Evolutionary conservation across 164 flowering plant species (phyloP).

Genomic region (Annona squamosa): DNA sequence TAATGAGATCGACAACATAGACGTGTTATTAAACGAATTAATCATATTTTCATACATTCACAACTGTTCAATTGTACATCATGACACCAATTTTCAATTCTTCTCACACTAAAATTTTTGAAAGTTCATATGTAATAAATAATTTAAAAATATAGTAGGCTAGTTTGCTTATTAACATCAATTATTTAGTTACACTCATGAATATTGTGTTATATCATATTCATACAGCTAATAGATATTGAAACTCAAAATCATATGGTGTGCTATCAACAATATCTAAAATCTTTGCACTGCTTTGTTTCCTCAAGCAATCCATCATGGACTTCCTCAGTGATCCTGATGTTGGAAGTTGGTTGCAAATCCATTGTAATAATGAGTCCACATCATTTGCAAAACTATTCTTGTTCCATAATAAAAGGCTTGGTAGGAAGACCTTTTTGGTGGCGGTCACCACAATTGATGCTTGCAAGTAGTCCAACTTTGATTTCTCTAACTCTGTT

Average conservation of each 20-base stretch:
- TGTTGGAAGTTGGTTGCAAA: constrained; percentile 72
- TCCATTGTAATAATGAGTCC: constrained; percentile 67
- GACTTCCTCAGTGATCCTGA: constrained; percentile 74
- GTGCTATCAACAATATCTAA: constrained; percentile 43
- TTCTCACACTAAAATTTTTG: too few relatives aligned
- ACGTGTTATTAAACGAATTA: too few relatives aligned
- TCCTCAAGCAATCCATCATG: constrained; percentile 67
- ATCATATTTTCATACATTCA: too few relatives aligned
- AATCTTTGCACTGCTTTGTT: constrained; percentile 29
- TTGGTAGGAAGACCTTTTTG: constrained; percentile 57
- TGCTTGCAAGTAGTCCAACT: constrained; percentile 82
- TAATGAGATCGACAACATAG: too few relatives aligned
- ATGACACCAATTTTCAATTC: too few relatives aligned
- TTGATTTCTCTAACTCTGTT: constrained; percentile 73
- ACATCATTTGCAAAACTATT: constrained; percentile 45
- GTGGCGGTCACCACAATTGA: constrained; percentile 62
- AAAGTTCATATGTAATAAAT: too few relatives aligned
- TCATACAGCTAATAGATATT: constrained; percentile 52
- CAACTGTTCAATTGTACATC: too few relatives aligned
- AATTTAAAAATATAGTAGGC: too few relatives aligned
- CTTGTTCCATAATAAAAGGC: constrained; percentile 52
- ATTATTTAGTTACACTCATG: too few relatives aligned
- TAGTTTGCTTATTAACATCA: too few relatives aligned
- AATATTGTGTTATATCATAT: background rate
- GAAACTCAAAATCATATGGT: constrained; percentile 75